phyloP scores from a whole-genome alignment of 1,284 basidiomycete genomes.

The Cryptococcus neoformans region DNA sequence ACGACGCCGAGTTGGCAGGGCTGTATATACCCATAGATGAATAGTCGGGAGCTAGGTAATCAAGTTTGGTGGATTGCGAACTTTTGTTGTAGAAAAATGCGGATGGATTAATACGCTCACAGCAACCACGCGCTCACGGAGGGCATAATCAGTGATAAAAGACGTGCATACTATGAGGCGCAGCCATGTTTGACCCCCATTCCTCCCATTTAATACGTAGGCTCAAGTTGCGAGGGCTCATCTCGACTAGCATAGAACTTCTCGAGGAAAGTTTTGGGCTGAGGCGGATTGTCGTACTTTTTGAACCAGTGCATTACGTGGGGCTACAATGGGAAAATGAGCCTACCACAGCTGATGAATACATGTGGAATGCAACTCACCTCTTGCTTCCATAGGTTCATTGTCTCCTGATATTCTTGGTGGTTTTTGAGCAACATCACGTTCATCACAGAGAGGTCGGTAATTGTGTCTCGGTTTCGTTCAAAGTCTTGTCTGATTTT shows the following conservation, averaged over 20 bases:
- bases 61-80: background rate
- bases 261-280: conserved; percentile 49
- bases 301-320: conserved; percentile 52
- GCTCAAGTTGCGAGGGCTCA: conserved; percentile 39
- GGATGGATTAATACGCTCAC: background rate
- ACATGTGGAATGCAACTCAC: conserved; percentile 34
- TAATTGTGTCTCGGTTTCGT: conserved; percentile 68
- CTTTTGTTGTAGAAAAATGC: background rate
- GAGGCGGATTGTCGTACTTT: conserved; percentile 41
- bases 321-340: conserved; percentile 24
- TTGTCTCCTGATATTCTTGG: conserved; percentile 89
- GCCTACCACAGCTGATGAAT: background rate
- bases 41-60: background rate
- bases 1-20: conserved; percentile 36
- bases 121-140: too few relatives aligned
- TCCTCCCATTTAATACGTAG: conserved; percentile 5
- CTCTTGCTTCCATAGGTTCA: conserved; percentile 89
- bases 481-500: conserved; percentile 88
- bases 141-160: too few relatives aligned
- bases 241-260: conserved; percentile 50
- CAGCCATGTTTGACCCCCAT: background rate
- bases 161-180: background rate
- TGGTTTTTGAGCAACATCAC: conserved; percentile 81
- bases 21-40: conserved; percentile 25
- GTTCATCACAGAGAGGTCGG: conserved; percentile 81